phyloP scores from a whole-genome alignment of 2,329 filamentous ascomycete genomes.

The Xylaria sp. region DNA sequence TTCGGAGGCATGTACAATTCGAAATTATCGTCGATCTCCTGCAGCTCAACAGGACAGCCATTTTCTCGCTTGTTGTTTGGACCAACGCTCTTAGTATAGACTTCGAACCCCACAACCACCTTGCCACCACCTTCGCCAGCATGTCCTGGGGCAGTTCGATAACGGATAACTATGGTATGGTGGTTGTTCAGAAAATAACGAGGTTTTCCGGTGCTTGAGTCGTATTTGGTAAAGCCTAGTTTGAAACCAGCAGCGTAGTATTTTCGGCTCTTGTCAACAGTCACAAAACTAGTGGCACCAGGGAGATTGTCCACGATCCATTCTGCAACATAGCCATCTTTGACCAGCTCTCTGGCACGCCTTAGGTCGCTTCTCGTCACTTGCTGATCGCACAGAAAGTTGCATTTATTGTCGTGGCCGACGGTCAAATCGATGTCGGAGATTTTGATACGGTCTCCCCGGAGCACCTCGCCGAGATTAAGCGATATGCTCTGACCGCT shows the following conservation, averaged over 20 bases:
- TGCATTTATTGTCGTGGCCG: slow-evolving; percentile 75
- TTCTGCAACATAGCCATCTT: slow-evolving; percentile 82
- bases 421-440: slow-evolving; percentile 84
- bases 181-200: slow-evolving; percentile 86
- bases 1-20: slow-evolving; percentile 72
- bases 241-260: slow-evolving; percentile 93
- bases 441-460: slow-evolving; percentile 82
- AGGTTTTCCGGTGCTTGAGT: slow-evolving; percentile 61
- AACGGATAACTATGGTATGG: slow-evolving; percentile 81
- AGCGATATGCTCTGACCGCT: slow-evolving; percentile 79
- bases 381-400: slow-evolving; percentile 72
- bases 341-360: slow-evolving; percentile 73
- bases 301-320: slow-evolving; percentile 95
- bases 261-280: slow-evolving; percentile 80
- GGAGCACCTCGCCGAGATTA: slow-evolving; percentile 85
- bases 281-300: slow-evolving; percentile 86
- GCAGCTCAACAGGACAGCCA: slow-evolving; percentile 72
- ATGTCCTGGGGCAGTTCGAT: slow-evolving; percentile 71
- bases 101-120: slow-evolving; percentile 86
- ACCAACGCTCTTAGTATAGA: slow-evolving; percentile 84
- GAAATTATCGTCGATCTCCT: slow-evolving; percentile 66
- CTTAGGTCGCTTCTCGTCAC: slow-evolving; percentile 68
- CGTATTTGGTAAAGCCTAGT: slow-evolving; percentile 75
- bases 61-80: slow-evolving; percentile 62
- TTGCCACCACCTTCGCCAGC: slow-evolving; percentile 74